Evolutionary conservation across 1,284 basidiomycete genomes (phyloP), one percentile per base, ranked within the genome.

Genomic region (Paramarasmius palmivorus): DNA sequence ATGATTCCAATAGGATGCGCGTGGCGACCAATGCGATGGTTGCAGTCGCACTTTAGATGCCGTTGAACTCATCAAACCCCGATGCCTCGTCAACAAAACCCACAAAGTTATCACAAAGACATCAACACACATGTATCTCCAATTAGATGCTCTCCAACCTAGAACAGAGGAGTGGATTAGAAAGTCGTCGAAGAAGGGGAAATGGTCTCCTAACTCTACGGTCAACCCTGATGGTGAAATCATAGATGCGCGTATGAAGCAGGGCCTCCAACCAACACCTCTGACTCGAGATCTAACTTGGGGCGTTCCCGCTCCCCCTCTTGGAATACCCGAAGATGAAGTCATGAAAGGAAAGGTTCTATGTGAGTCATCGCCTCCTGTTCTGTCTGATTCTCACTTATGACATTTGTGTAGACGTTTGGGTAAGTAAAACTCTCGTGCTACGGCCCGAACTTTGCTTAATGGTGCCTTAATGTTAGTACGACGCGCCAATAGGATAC

Each of bases 401-500:
- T 41, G 52, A 54, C 20, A 42, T 57, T 49, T 48, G 19, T 19
- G 4, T 56, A 93, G 90, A 93, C 69, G 91, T 93, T 59, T 94
- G 91, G 90, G 89, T 91, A 66, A 50, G 86, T 73, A 26, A 20
- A n/a, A 2, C 17, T 42, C 23, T 26, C 39, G 6, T 12, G 3
- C 57, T 23, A 14, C 8, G 3, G 34, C 9, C 25, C 9, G 44
- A 14, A n/a, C 10, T 15, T 40, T 22, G 35, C 29, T 32, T 34
- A 42, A 25, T 14, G 49, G 47, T 54, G 25, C 57, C 20, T 47
- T 17, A 34, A 20, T 19, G 25, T 14, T 67, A 94, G 96, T 98
- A 98, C 68, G 97, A 99, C 65, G 97, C 97, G 0, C 93, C 93
- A 15, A 94, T 98, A 57, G 97, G 97, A 52, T 99, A 99, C 71